These are phyloP conservation scores for Ceratocystis albifundus DNA, from an alignment of 2,329 filamentous ascomycete genomes.

Conservation along the genomic window DNA sequence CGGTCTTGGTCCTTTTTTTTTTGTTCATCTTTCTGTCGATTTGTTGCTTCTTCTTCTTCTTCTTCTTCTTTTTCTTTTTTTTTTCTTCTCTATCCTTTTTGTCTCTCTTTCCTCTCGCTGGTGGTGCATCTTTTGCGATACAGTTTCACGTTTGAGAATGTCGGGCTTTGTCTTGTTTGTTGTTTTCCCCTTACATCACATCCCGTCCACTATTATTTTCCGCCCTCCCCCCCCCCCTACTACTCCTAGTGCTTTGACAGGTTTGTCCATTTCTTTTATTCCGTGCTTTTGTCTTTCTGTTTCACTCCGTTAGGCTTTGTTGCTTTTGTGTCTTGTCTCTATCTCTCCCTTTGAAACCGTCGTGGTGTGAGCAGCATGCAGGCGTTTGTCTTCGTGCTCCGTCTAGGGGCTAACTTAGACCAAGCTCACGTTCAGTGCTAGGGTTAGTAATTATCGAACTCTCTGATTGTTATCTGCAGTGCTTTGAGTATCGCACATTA, in stretches of 20 bases:
- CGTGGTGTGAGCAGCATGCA: too few species aligned
- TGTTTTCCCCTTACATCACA: background rate
- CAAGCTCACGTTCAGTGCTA: background rate
- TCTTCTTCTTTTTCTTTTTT: background rate
- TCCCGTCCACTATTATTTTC: slow-evolving; percentile 8
- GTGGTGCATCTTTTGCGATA: slow-evolving; percentile 6
- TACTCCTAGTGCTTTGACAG: background rate
- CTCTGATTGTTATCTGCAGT: background rate
- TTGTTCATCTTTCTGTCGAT: background rate
- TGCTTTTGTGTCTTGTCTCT: too few species aligned
- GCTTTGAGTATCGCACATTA: background rate
- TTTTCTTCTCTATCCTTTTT: background rate
- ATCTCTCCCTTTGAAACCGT: too few species aligned
- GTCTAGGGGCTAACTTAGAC: background rate
- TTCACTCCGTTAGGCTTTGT: too few species aligned
- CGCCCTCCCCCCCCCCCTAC: background rate
- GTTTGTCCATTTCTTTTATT: background rate
- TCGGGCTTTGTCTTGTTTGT: background rate
- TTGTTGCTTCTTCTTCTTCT: background rate
- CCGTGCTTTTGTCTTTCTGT: too few species aligned
- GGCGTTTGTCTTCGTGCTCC: background rate
- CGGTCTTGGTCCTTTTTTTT: slow-evolving; percentile 4
- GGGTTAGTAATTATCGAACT: background rate
- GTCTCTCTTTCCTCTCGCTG: background rate
- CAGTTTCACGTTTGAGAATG: slow-evolving; percentile 6